These are phyloP conservation scores for Colletotrichum noveboracense DNA, from an alignment of 2,329 filamentous ascomycete species.

Conservation along the genomic window DNA sequence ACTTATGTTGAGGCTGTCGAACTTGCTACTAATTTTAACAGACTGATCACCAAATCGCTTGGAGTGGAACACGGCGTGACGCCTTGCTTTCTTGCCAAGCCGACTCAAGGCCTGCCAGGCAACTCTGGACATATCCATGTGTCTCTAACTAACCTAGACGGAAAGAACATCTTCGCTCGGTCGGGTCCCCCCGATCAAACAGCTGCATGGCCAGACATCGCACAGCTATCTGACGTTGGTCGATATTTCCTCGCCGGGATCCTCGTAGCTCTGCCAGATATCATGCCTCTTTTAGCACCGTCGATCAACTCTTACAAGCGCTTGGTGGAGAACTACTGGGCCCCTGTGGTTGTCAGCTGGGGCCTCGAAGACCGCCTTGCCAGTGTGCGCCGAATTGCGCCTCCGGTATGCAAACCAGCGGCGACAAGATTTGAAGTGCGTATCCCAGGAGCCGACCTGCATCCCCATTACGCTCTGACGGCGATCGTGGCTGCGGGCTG, in stretches of 20 bases:
- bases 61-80: background rate
- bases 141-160: background rate
- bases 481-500: background rate
- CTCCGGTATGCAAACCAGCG: background rate
- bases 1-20: background rate
- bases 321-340: slow-evolving; percentile 82
- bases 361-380: background rate
- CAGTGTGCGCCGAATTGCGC: background rate
- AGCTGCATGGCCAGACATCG: background rate
- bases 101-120: background rate
- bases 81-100: background rate
- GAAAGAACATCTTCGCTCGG: background rate
- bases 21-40: background rate
- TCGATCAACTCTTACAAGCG: slow-evolving; percentile 81
- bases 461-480: background rate
- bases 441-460: background rate
- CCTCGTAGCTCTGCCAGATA: slow-evolving; percentile 67
- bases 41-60: background rate
- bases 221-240: background rate
- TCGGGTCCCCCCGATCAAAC: background rate
- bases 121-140: background rate
- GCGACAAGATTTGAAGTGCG: background rate
- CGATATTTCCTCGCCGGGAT: background rate
- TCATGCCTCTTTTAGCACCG: slow-evolving; percentile 77
- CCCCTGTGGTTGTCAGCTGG: slow-evolving; percentile 49